A percentile compares a stretch with the other conserved stretches of the same genome.
phyloP scores from a whole-genome alignment of 1,284 basidiomycete genomes.

The Vanrija humicola region DNA sequence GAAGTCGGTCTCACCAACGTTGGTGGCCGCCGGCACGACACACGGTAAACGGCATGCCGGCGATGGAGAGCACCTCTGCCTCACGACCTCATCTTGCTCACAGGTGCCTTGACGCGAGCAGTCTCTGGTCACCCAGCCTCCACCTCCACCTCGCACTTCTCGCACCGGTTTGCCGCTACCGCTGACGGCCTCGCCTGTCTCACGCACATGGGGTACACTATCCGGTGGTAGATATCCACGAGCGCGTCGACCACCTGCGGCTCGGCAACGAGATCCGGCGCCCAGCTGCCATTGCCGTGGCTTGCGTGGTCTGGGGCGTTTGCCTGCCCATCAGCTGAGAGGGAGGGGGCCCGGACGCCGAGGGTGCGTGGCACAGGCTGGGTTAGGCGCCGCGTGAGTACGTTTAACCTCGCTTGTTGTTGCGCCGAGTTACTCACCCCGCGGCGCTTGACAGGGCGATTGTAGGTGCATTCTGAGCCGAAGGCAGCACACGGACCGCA shows the following conservation, averaged over 20 bases:
- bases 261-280: constrained; percentile 28
- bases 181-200: too few relatives aligned
- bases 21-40: too few relatives aligned
- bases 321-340: neutral
- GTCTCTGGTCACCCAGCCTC: too few relatives aligned
- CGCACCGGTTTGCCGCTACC: too few relatives aligned
- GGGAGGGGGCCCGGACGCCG: neutral
- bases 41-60: too few relatives aligned
- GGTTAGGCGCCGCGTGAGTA: neutral
- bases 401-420: neutral
- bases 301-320: constrained; percentile 5
- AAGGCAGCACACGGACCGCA: constrained; percentile 41
- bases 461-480: constrained; percentile 40
- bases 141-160: too few relatives aligned
- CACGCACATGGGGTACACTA: constrained; percentile 41
- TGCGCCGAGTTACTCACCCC: constrained; percentile 29
- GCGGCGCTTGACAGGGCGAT: constrained; percentile 42
- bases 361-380: constrained; percentile 1
- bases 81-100: too few relatives aligned
- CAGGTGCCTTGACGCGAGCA: too few relatives aligned
- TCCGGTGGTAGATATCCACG: constrained; percentile 27
- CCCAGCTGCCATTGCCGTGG: constrained; percentile 19
- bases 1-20: too few relatives aligned
- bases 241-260: constrained; percentile 30
- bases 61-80: too few relatives aligned